Evolutionary conservation across 2,329 filamentous ascomycete genomes (phyloP).

Genomic region (Pseudogymnoascus sp.): DNA sequence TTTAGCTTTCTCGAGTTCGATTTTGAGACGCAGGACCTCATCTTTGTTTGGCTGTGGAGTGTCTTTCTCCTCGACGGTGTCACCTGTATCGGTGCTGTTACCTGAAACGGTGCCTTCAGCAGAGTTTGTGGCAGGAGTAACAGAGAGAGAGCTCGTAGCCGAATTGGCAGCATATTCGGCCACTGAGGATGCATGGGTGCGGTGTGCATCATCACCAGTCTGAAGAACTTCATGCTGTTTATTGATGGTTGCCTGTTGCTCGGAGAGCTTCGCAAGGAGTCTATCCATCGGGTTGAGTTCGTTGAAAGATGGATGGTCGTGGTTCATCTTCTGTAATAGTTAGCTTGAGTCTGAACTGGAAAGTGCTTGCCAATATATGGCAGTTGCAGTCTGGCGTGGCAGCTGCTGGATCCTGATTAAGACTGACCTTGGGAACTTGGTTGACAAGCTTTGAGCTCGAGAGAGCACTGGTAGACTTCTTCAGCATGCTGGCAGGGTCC

Average conservation of each 20-base stretch:
- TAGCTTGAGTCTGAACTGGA: slow-evolving; percentile 16
- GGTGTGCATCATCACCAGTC: slow-evolving; percentile 23
- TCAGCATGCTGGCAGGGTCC: slow-evolving; percentile 18
- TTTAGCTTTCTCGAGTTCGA: slow-evolving; percentile 63
- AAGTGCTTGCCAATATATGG: neutral
- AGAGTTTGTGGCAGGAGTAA: slow-evolving; percentile 53
- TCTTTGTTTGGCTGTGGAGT: slow-evolving; percentile 32
- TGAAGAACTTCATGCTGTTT: slow-evolving; percentile 51
- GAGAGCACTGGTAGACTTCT: slow-evolving; percentile 37
- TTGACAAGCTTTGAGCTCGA: slow-evolving; percentile 49
- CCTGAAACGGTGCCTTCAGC: slow-evolving; percentile 37
- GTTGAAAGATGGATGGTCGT: slow-evolving; percentile 32
- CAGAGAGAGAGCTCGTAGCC: slow-evolving; percentile 51
- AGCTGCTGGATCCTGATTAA: slow-evolving; percentile 3
- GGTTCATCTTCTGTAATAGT: slow-evolving; percentile 39
- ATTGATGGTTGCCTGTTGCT: slow-evolving; percentile 56
- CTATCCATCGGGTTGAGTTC: slow-evolving; percentile 58
- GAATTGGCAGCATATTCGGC: slow-evolving; percentile 41
- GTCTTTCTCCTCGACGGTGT: slow-evolving; percentile 38
- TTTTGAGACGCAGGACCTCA: slow-evolving; percentile 60
- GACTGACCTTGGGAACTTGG: slow-evolving; percentile 45
- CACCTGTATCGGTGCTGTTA: slow-evolving; percentile 46
- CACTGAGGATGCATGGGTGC: slow-evolving; percentile 19
- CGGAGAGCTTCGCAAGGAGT: slow-evolving; percentile 64
- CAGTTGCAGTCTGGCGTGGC: neutral